phyloP scores from a whole-genome alignment of 768 basidiomycete species.

The Mycena belliarum region DNA sequence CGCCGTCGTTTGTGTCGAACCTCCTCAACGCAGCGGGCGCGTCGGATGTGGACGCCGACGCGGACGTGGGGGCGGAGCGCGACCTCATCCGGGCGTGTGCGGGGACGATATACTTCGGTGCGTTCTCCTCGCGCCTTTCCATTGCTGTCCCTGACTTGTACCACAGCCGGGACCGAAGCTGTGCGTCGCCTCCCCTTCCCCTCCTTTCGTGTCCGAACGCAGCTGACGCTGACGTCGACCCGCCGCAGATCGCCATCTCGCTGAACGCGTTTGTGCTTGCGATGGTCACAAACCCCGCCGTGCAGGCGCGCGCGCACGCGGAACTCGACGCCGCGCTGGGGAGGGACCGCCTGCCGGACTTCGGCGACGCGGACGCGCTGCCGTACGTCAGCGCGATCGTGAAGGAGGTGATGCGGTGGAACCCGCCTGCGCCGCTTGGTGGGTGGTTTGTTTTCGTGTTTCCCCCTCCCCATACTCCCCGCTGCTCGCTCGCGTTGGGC shows the following conservation, averaged over 20 bases:
- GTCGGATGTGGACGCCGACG: too few species aligned
- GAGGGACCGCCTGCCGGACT: slow-evolving; percentile 30
- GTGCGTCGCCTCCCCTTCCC: not conserved
- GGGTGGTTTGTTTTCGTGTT: not conserved
- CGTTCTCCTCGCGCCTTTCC: not conserved
- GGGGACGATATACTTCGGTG: not conserved
- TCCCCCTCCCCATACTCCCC: too few species aligned
- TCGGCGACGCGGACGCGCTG: slow-evolving; percentile 27
- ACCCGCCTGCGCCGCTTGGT: not conserved
- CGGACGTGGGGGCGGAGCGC: not conserved
- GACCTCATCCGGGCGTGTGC: not conserved
- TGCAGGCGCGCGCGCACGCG: slow-evolving; percentile 28
- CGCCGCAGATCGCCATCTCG: not conserved
- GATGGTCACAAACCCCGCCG: not conserved
- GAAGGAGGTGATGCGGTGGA: not conserved
- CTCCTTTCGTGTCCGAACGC: not conserved
- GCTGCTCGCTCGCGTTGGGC: too few species aligned
- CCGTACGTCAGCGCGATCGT: not conserved
- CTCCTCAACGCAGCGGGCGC: slow-evolving; percentile 6
- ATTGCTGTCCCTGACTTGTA: too few species aligned
- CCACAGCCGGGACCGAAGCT: not conserved
- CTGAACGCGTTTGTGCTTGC: not conserved
- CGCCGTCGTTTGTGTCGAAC: slow-evolving; percentile 19
- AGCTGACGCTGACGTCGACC: not conserved
- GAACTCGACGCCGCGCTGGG: slow-evolving; percentile 36